Conservation (phyloP, 495 filamentous ascomycete genomes). For the Penicillium salamii region DNA sequence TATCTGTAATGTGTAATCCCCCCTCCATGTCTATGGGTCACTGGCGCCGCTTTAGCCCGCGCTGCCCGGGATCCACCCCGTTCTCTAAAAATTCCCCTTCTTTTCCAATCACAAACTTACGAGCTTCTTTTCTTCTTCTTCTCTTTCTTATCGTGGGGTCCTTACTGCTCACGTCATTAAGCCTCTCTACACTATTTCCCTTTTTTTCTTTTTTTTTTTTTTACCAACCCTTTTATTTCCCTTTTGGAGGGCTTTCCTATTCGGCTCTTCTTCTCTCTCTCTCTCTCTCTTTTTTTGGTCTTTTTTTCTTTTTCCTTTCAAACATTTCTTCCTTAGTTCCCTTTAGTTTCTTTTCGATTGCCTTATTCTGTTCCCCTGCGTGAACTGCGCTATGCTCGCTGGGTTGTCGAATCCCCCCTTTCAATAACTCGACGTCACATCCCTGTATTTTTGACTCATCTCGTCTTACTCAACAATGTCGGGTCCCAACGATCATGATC, state of each 20-base stretch:
- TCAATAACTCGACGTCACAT: conserved; percentile 36
- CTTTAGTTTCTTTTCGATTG: conserved; percentile 5
- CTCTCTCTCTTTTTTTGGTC: conserved; percentile 15
- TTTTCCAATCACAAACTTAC: conserved; percentile 26
- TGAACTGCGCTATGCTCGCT: conserved; percentile 27
- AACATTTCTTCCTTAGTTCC: conserved; percentile 5
- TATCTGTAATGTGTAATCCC: conserved; percentile 15
- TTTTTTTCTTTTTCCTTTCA: conserved; percentile 17
- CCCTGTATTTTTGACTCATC: conserved; percentile 32
- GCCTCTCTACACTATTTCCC: conserved; percentile 22
- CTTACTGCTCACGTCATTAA: conserved; percentile 37
- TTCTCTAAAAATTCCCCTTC: conserved; percentile 16
- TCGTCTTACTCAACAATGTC: conserved; percentile 44
- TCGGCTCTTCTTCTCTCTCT: conserved; percentile 7
- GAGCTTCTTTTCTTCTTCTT: conserved; percentile 13
- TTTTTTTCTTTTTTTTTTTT: conserved; percentile 13
- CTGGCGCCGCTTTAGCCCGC: conserved; percentile 33
- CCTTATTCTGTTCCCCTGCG: conserved; percentile 24
- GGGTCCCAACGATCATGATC: conserved; percentile 37
- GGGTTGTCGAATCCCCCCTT: conserved; percentile 22
- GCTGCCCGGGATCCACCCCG: conserved; percentile 23
- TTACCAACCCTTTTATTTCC: conserved; percentile 14
- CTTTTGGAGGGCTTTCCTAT: too few species aligned
- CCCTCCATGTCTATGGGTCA: conserved; percentile 43
- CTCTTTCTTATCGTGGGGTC: conserved; percentile 7